These are phyloP conservation scores for Hygrocybe coccinea DNA, from an alignment of 768 basidiomycete species.

Conservation along the genomic window DNA sequence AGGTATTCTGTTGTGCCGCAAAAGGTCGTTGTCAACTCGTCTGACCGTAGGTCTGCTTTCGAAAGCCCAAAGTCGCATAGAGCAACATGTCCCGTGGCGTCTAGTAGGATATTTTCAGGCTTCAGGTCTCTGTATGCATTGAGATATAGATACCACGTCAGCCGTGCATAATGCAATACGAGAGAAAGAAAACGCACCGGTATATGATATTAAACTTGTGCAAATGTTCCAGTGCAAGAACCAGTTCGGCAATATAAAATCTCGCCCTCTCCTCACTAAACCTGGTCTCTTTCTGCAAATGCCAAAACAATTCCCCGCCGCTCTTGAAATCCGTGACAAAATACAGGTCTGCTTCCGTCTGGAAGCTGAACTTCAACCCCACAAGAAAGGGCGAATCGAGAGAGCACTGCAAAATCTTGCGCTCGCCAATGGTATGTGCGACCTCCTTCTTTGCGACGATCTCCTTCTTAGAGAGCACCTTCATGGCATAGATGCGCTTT, in stretches of 20 bases:
- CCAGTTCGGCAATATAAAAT: constrained; percentile 95
- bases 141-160: background rate
- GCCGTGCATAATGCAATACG: background rate
- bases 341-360: constrained; percentile 91
- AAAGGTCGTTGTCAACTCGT: constrained; percentile 98
- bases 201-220: constrained; percentile 97
- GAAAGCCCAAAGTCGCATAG: constrained; percentile 98
- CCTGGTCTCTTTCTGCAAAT: constrained; percentile 90
- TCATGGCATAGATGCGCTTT: constrained; percentile 99
- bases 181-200: constrained; percentile 50
- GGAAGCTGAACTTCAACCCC: constrained; percentile 97
- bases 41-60: constrained; percentile 88
- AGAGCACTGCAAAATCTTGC: constrained; percentile 94
- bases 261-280: constrained; percentile 90
- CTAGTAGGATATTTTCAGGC: constrained; percentile 96
- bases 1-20: constrained; percentile 99
- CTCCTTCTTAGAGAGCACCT: constrained; percentile 97
- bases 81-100: constrained; percentile 97
- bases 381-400: constrained; percentile 95
- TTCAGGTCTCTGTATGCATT: constrained; percentile 71
- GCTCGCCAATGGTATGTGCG: constrained; percentile 97
- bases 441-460: constrained; percentile 99
- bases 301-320: constrained; percentile 98
- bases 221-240: constrained; percentile 91
- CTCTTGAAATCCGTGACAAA: constrained; percentile 98